Evolutionary conservation across 345 rosid genomes (phyloP).

Genomic region (Schrenkiella parvula): DNA sequence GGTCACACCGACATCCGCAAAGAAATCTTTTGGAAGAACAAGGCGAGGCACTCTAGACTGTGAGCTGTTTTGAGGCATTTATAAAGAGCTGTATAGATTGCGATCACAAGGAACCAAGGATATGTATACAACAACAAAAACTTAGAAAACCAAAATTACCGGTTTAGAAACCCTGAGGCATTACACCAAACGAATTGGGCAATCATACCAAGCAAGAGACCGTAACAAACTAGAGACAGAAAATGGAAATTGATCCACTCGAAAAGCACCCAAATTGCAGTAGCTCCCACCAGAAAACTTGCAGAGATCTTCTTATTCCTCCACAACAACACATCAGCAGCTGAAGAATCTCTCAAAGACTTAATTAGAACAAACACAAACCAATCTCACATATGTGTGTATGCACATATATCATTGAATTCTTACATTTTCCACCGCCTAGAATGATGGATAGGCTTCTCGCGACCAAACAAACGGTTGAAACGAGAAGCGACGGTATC

Average conservation of each 20-base stretch:
- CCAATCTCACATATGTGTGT: not conserved
- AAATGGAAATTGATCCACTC: slow-evolving; percentile 94
- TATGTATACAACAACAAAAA: not conserved
- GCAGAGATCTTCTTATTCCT: slow-evolving; percentile 97
- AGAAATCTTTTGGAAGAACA: slow-evolving; percentile 67
- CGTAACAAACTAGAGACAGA: slow-evolving; percentile 59
- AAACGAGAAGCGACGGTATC: slow-evolving; percentile 56
- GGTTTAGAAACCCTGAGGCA: slow-evolving; percentile 62
- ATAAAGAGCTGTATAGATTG: not conserved
- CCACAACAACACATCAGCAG: slow-evolving; percentile 98
- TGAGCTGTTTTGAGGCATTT: slow-evolving; percentile 43
- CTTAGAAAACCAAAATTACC: slow-evolving; percentile 29
- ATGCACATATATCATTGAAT: not conserved
- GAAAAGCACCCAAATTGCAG: slow-evolving; percentile 79
- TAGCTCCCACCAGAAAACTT: slow-evolving; percentile 59
- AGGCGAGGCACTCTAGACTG: slow-evolving; percentile 67
- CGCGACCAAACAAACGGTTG: slow-evolving; percentile 74
- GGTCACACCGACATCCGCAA: slow-evolving; percentile 58
- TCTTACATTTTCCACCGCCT: slow-evolving; percentile 87
- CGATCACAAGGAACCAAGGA: not conserved
- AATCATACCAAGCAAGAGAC: slow-evolving; percentile 73
- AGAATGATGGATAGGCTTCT: slow-evolving; percentile 70
- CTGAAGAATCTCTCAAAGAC: slow-evolving; percentile 38
- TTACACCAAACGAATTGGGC: slow-evolving; percentile 83
- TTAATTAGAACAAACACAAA: not conserved